Base-by-base conservation (phyloP, 768 basidiomycete genomes). In the Podaxis sp. region DNA sequence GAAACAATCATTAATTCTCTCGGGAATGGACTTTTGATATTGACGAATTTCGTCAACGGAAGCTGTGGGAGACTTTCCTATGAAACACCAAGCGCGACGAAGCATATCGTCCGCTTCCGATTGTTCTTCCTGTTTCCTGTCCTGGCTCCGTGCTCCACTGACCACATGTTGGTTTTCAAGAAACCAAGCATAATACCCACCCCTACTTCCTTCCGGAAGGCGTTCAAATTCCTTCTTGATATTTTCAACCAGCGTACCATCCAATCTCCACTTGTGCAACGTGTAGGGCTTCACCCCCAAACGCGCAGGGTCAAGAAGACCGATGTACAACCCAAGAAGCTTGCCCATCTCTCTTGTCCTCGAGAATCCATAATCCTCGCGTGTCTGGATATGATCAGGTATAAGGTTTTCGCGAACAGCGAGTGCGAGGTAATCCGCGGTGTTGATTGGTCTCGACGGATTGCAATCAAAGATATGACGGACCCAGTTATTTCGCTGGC, bases 181-280 rank as follows among this genome's bases (percentile, higher is more conserved):
- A 57, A 79, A 76, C 78, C 78, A 77, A 1, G 72, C 52, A 55
- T 74, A 77, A 64, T 73, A 74, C 11, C n/a, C 56, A 8, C 73
- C 76, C 55, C 72, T 66, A 11, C 11, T n/a, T 17, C 25, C 1
- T 11, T 55, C 41, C 2, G 76, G 75, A 9, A 74, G 13, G 8
- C 56, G 51, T 43, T 72, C 66, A 61, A 64, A 77, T 0, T 66
- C 54, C 1, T 59, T 67, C 27, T 71, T 76, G 53, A 78, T 77
- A 53, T 76, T 73, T 27, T 74, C 65, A 0, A 71, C 59, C 46
- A 80, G 66, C 6, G 67, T 72, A 1, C 76, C 78, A 3, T 66
- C 59, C 17, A 61, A n/a, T 5, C 68, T 57, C 78, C 78, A 80
- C 29, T 63, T 65, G 41, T 75, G 71, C 15, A 79, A n/a, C 24